phyloP scores from a whole-genome alignment of 1,139 yeast genomes.

The Tardiomyces digboiensis region DNA sequence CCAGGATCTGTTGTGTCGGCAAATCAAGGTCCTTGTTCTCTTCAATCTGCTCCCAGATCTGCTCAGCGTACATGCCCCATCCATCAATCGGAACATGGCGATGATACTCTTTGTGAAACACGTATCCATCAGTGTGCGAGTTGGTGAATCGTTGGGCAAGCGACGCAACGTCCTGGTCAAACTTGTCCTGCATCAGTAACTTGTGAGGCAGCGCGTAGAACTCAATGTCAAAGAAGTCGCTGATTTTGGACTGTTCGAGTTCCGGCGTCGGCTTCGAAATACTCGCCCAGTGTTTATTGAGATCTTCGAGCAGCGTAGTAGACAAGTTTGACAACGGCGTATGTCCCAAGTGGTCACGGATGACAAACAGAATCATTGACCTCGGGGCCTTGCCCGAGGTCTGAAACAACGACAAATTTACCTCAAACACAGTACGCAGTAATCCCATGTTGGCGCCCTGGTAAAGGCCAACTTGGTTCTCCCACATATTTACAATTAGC shows the following conservation, averaged over 20 bases:
- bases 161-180: constrained; percentile 47
- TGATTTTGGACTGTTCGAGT: constrained; percentile 41
- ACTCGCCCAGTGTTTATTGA: constrained; percentile 68
- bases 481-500: constrained; percentile 91
- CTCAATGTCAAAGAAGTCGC: constrained; percentile 76
- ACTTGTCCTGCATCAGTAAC: constrained; percentile 66
- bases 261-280: constrained; percentile 53
- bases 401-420: constrained; percentile 73
- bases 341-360: constrained; percentile 84
- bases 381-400: constrained; percentile 30
- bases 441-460: constrained; percentile 98
- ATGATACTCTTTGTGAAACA: constrained; percentile 56
- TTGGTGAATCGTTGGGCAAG: constrained; percentile 51
- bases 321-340: constrained; percentile 74
- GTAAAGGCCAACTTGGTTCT: constrained; percentile 90
- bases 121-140: constrained; percentile 31
- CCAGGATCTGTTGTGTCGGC: constrained; percentile 93
- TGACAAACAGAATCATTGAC: constrained; percentile 74
- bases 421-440: constrained; percentile 92
- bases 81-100: constrained; percentile 91
- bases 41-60: constrained; percentile 93
- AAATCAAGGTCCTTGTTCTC: constrained; percentile 86
- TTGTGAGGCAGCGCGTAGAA: constrained; percentile 85
- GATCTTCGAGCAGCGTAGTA: constrained; percentile 57
- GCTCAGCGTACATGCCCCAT: constrained; percentile 87